These are phyloP conservation scores for Physocladia obscura DNA, from an alignment of 192 early-diverging fungal genomes.

Conservation along the genomic window DNA sequence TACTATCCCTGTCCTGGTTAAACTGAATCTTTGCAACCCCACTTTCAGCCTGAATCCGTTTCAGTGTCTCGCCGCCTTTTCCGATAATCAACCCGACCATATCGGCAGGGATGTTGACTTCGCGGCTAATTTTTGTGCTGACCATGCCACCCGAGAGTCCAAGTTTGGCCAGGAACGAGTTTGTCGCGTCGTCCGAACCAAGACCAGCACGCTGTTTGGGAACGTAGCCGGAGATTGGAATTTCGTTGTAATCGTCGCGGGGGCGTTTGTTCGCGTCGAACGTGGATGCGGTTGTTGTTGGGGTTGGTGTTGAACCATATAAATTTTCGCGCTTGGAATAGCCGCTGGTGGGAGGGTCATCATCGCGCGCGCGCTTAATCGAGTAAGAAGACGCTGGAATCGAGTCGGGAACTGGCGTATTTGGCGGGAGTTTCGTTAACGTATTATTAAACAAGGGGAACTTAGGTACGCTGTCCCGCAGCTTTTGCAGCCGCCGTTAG, in stretches of 20 bases:
- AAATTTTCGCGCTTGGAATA: conserved; percentile 11
- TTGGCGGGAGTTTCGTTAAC: background rate
- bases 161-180: conserved; percentile 11
- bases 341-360: background rate
- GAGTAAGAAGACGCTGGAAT: background rate
- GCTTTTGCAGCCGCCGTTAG: conserved; percentile 23
- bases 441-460: background rate
- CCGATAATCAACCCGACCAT: conserved; percentile 76
- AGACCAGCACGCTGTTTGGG: background rate
- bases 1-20: background rate
- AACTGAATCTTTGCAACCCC: conserved; percentile 72
- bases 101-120: conserved; percentile 13
- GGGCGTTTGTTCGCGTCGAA: background rate
- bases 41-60: conserved; percentile 70
- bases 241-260: conserved; percentile 16
- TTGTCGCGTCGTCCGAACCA: conserved; percentile 19
- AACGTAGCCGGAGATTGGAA: conserved; percentile 2
- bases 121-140: conserved; percentile 4
- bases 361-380: background rate
- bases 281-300: no score
- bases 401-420: background rate
- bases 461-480: background rate
- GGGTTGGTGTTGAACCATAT: background rate
- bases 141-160: conserved; percentile 11
- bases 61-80: conserved; percentile 73